Percentiles rank a stretch among this genome's conserved stretches.
Conservation (phyloP, 2,329 filamentous ascomycete genomes). For the Hortaea werneckii region DNA sequence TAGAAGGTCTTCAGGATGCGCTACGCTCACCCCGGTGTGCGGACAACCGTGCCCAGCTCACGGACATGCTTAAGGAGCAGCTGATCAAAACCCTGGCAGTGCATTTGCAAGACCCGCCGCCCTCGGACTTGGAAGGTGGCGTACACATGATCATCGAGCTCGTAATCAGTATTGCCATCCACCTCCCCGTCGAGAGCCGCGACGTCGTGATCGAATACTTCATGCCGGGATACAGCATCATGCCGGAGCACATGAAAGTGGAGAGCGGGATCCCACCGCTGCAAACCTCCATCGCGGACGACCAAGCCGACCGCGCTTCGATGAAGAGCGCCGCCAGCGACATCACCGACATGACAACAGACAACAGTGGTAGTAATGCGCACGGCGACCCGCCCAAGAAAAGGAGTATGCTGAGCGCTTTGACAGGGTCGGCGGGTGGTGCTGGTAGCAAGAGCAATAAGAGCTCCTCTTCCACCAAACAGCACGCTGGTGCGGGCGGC, state of each 20-base stretch:
- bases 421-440: conserved; percentile 23
- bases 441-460: conserved; percentile 25
- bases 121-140: conserved; percentile 73
- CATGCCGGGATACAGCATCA: conserved; percentile 60
- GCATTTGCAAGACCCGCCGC: conserved; percentile 65
- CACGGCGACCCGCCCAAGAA: conserved; percentile 16
- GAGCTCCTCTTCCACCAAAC: conserved; percentile 25
- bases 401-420: conserved; percentile 34
- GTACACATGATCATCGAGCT: conserved; percentile 89
- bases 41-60: conserved; percentile 53
- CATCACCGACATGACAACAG: conserved; percentile 19
- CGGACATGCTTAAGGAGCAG: conserved; percentile 51
- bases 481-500: conserved; percentile 21
- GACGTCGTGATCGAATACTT: conserved; percentile 86
- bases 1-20: conserved; percentile 73
- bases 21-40: conserved; percentile 56
- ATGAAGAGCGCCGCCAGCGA: conserved; percentile 28
- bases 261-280: conserved; percentile 49
- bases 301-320: conserved; percentile 32
- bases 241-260: conserved; percentile 71
- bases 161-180: conserved; percentile 72
- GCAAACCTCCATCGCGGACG: conserved; percentile 31
- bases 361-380: conserved; percentile 6
- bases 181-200: conserved; percentile 80
- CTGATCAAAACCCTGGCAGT: conserved; percentile 62